Evolutionary conservation across 225 moss, liverwort and hornwort genomes (phyloP).

Genomic region (Marchantia polymorpha): DNA sequence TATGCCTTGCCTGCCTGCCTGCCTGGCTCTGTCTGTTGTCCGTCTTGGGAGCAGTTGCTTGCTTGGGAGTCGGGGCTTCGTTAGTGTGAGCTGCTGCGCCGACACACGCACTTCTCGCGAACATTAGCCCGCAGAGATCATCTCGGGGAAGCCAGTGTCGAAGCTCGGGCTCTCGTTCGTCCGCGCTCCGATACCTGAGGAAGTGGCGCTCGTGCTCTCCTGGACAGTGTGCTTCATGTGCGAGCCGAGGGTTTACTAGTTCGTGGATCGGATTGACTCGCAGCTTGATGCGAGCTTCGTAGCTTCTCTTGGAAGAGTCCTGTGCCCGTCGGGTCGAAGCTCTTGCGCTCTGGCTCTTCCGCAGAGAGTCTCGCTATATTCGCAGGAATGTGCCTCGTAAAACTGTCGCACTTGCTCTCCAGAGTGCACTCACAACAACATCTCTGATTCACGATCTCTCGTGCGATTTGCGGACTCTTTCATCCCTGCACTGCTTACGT

Average conservation of each 20-base stretch:
- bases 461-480: not conserved
- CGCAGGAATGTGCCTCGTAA: slow-evolving; percentile 12
- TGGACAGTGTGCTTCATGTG: not conserved
- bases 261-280: not conserved
- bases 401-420: not conserved
- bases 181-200: not conserved
- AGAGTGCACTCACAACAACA: not conserved
- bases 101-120: not conserved
- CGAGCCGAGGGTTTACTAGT: too few species aligned
- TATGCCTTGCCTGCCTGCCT: too few species aligned
- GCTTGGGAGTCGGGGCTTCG: not conserved
- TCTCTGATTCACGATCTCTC: not conserved
- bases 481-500: not conserved
- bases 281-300: not conserved
- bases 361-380: not conserved
- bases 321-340: not conserved
- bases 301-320: not conserved
- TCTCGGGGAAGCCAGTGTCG: not conserved
- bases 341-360: not conserved
- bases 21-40: too few species aligned
- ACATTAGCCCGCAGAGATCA: not conserved
- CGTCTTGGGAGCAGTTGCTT: not conserved
- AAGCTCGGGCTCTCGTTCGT: not conserved
- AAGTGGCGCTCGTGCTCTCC: not conserved
- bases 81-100: slow-evolving; percentile 3